phyloP scores from a whole-genome alignment of 1,284 basidiomycete genomes.

The Anthracocystis setariae region DNA sequence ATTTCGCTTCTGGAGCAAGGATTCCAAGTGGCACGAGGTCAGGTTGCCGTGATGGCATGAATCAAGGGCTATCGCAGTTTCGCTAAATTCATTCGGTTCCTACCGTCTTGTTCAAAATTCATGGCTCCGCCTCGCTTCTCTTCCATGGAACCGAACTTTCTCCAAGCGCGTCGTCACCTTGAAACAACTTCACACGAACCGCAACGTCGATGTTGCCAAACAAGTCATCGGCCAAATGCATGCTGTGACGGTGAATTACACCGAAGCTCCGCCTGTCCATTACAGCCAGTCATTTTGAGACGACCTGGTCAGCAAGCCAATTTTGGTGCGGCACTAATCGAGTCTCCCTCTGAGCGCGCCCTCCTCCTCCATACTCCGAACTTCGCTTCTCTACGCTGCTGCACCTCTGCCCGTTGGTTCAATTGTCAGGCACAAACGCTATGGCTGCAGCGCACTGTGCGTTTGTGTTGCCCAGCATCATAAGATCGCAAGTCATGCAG shows the following conservation, averaged over 20 bases:
- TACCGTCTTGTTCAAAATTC: neutral
- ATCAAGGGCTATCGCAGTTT: neutral
- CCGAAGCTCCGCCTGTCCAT: slow-evolving; percentile 28
- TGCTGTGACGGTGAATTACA: neutral
- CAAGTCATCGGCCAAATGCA: slow-evolving; percentile 11
- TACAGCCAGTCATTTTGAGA: slow-evolving; percentile 10
- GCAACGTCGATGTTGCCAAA: neutral
- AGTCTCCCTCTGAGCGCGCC: no score
- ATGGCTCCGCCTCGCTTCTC: slow-evolving; percentile 10
- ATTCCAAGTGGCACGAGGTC: neutral
- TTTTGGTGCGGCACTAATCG: neutral
- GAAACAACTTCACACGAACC: neutral
- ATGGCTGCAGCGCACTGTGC: neutral
- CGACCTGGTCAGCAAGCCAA: no score
- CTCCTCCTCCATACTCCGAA: neutral
- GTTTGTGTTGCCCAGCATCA: slow-evolving; percentile 17
- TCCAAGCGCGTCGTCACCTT: slow-evolving; percentile 10
- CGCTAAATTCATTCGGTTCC: slow-evolving; percentile 4
- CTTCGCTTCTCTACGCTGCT: slow-evolving; percentile 8
- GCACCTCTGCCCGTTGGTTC: neutral
- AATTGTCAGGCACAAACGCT: no score
- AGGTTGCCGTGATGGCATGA: slow-evolving; percentile 1
- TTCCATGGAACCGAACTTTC: slow-evolving; percentile 15
- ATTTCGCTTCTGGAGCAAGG: neutral
- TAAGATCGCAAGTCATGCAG: slow-evolving; percentile 6